Base-by-base conservation (phyloP, 441 rosid species). In the Euphorbia schlechtendalii region DNA sequence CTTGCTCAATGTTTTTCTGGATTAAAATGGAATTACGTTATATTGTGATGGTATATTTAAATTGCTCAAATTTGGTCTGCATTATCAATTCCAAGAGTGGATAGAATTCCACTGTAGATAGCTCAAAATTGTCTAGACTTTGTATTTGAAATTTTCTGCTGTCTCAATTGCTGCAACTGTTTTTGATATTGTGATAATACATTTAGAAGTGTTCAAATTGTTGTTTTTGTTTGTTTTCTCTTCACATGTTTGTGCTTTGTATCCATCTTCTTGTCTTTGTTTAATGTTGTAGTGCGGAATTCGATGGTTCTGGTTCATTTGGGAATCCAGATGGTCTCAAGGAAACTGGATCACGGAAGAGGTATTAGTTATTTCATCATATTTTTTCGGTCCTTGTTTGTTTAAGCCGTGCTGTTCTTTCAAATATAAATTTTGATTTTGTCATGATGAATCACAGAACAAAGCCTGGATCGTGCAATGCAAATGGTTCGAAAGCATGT, bases 401-500 rank as follows among this genome's bases (percentile, higher is more conserved):
- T 17, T 14, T 40, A 4, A 28, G 17, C 0, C 4, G 8, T 7
- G 3, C 30, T 56, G 13, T 36, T 57, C 61, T 57, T 28, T 20
- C 21, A 8, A 25, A 25, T 20, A 38, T 10, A 8, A 17, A 15
- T 8, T 32, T 57, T 32, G 4, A 24, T 43, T 32, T 32, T 32
- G 34, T 6, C 34, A 32, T 56, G 24, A 52, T 21, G 59, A 15
- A 30, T 56, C 20, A 18, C 77, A 82, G 90, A 77, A 59, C 43
- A 64, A 81, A 78, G 73, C 48, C 79, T 70, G 82, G 73, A 71
- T 68, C 80, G 20, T 66, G 79, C 63, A 34, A 60, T 71, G 73
- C 75, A 46, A 67, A 82, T 63, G 77, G 83, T 66, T 82, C 91
- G 18, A 87, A 87, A 72, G 94, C 89, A 45, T 83, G 94, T 67